These are phyloP conservation scores for Fusarium sambucinum DNA, from an alignment of 2,329 filamentous ascomycete species.

Conservation along the genomic window DNA sequence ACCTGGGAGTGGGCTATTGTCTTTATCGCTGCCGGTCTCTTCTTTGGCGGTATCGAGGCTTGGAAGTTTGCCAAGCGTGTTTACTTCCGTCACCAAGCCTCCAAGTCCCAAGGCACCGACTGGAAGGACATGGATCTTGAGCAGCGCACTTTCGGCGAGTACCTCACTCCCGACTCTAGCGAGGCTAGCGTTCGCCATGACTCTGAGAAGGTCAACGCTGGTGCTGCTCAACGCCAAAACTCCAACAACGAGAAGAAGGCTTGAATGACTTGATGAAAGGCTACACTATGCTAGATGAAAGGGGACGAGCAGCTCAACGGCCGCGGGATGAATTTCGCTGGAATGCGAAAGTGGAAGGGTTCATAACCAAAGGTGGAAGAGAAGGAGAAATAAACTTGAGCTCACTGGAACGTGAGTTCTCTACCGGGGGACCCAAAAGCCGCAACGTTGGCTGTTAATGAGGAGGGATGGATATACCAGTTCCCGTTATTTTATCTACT, in stretches of 20 bases:
- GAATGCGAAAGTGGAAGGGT: slow-evolving; percentile 29
- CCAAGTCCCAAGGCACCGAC: slow-evolving; percentile 42
- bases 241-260: slow-evolving; percentile 38
- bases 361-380: slow-evolving; percentile 43
- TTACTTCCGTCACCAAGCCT: slow-evolving; percentile 50
- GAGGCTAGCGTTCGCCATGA: slow-evolving; percentile 48
- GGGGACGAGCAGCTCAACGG: slow-evolving; percentile 10
- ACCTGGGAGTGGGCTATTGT: slow-evolving; percentile 74
- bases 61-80: slow-evolving; percentile 71
- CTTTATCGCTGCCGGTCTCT: slow-evolving; percentile 64
- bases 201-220: slow-evolving; percentile 41
- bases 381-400: slow-evolving; percentile 49
- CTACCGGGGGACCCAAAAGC: slow-evolving; percentile 29
- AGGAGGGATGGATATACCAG: slow-evolving; percentile 25
- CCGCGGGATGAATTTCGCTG: slow-evolving; percentile 10
- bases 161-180: slow-evolving; percentile 49
- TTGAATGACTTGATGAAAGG: slow-evolving; percentile 23
- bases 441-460: slow-evolving; percentile 31
- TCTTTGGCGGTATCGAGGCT: slow-evolving; percentile 68
- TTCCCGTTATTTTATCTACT: slow-evolving; percentile 24
- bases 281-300: slow-evolving; percentile 15
- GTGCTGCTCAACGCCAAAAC: slow-evolving; percentile 15
- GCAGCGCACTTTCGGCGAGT: slow-evolving; percentile 56
- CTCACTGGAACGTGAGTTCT: slow-evolving; percentile 23
- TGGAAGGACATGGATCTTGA: slow-evolving; percentile 57